Base-by-base conservation (phyloP, 495 filamentous ascomycete species). In the Neurospora sp. region DNA sequence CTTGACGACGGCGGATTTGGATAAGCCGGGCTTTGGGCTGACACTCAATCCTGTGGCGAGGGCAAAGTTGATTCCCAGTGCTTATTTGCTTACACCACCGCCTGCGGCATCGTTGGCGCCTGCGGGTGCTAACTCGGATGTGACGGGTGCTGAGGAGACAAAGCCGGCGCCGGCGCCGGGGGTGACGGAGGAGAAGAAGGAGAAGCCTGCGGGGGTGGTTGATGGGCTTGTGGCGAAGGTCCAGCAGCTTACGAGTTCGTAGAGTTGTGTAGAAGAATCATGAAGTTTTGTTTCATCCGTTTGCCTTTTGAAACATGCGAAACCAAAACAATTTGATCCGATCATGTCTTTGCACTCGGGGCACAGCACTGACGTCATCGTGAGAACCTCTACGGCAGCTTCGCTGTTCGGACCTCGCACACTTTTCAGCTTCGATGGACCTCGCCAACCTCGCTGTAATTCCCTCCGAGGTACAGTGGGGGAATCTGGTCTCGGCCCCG, bases 11-110 rank as follows among this genome's bases (percentile, higher is more conserved):
- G 87, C 89, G 0, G 87, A 93, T 59, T 84, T 97, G 38, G 92
- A 97, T 81, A 96, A 91, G 86, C 94, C 94, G 6, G 94, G 94
- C 0, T 97, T 97, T 78, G 94, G 94, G 9, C 86, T 97, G 41
- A 93, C 94, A 48, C 78, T 97, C 27, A 97, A 96, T 79, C 93
- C 92, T 0, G 84, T 84, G 16, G 93, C 93, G n/a, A 86, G 89
- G 68, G 79, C 83, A 11, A 86, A 85, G 78, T 82, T 97, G 70
- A 91, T 97, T 70, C 88, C 92, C 40, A 92, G 92, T 8, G 83
- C 86, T 35, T 85, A 88, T 40, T 84, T 97, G 10, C 81, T 97
- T 53, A 92, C 83, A 38, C 92, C 92, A 22, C 88, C 90, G n/a
- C 93, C 93, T 3, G 83, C 85, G 70, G 89, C 83, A 75, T 80